Conservation (phyloP, 805 yeast genomes). For the Kodamaea kaohsiungensis region DNA sequence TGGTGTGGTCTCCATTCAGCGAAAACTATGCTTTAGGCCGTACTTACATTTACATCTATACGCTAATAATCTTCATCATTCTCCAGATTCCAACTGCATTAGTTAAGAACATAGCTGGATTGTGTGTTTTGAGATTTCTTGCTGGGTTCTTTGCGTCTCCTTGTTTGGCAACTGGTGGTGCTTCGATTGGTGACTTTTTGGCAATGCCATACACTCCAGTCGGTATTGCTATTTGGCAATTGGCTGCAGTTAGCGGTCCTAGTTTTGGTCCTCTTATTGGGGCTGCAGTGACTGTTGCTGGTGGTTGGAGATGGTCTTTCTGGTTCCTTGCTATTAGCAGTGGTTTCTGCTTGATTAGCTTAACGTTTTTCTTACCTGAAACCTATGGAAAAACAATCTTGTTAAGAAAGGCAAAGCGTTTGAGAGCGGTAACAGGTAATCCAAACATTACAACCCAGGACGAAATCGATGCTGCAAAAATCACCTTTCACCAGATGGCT, state of each 20-base stretch:
- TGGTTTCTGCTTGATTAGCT: constrained; percentile 36
- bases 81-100: constrained; percentile 38
- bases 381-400: constrained; percentile 47
- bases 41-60: constrained; percentile 46
- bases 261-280: constrained; percentile 27
- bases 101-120: constrained; percentile 50
- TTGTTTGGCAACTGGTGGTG: constrained; percentile 48
- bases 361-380: constrained; percentile 47
- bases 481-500: constrained; percentile 16
- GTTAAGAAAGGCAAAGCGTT: constrained; percentile 47
- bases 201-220: constrained; percentile 43
- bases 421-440: constrained; percentile 33
- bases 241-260: constrained; percentile 51
- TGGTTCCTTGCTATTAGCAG: constrained; percentile 50
- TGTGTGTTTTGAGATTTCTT: constrained; percentile 51
- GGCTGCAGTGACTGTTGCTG: constrained; percentile 39
- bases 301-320: constrained; percentile 55
- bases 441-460: constrained; percentile 41
- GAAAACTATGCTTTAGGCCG: constrained; percentile 58
- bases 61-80: constrained; percentile 48
- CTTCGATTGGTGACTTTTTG: constrained; percentile 53
- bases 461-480: constrained; percentile 30
- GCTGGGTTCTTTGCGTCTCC: constrained; percentile 54
- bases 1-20: constrained; percentile 58
- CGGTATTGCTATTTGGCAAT: constrained; percentile 52